A percentile compares a stretch with the other conserved stretches of the same genome.
Conservation (phyloP, 2,329 filamentous ascomycete species). For the Neurospora sp. region DNA sequence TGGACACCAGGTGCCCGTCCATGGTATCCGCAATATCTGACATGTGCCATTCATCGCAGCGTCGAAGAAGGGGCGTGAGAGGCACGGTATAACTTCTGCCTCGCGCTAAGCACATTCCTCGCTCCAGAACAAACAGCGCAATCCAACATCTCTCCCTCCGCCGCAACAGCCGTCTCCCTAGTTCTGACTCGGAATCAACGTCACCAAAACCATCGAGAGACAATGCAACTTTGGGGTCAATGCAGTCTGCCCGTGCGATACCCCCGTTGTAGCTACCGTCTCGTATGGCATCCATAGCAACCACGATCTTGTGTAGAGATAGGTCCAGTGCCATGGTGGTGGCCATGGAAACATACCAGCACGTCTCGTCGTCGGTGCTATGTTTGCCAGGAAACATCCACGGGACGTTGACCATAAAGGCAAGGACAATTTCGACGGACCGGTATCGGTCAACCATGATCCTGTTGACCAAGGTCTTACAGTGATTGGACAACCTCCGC, state of each 20-base stretch:
- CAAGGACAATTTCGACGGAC: constrained; percentile 64
- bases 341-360: constrained; percentile 59
- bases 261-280: constrained; percentile 30
- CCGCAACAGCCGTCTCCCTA: constrained; percentile 50
- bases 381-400: constrained; percentile 63
- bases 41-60: constrained; percentile 60
- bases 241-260: constrained; percentile 55
- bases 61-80: constrained; percentile 52
- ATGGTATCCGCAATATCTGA: constrained; percentile 53
- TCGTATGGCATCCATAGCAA: constrained; percentile 39
- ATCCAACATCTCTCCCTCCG: constrained; percentile 61
- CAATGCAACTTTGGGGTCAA: constrained; percentile 56
- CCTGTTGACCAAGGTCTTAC: constrained; percentile 49
- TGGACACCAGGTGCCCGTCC: constrained; percentile 62
- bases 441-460: constrained; percentile 52
- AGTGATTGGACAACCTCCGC: constrained; percentile 54
- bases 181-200: constrained; percentile 48
- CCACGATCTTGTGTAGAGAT: constrained; percentile 58
- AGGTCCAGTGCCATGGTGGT: constrained; percentile 60
- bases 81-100: constrained; percentile 60
- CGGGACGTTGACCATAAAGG: constrained; percentile 66
- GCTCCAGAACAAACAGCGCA: constrained; percentile 60
- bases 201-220: constrained; percentile 58
- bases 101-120: constrained; percentile 62
- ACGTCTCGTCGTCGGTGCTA: constrained; percentile 63